These are phyloP conservation scores for Astraeus odoratus DNA, from an alignment of 768 basidiomycete genomes.

Conservation along the genomic window DNA sequence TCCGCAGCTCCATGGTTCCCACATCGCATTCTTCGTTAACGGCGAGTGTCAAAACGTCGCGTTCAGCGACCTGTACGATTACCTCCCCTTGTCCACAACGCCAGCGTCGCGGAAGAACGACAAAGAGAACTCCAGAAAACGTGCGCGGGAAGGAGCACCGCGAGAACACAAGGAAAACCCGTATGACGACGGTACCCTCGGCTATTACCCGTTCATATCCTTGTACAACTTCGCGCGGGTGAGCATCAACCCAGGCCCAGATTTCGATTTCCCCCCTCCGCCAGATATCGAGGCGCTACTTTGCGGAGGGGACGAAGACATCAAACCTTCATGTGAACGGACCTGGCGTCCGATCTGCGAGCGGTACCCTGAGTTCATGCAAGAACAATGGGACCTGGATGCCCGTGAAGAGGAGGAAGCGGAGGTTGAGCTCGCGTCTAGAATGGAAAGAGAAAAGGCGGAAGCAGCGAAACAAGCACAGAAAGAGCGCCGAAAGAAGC, in stretches of 20 bases:
- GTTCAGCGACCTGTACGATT: conserved; percentile 86
- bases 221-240: conserved; percentile 88
- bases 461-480: conserved; percentile 32
- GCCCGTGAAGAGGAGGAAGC: conserved; percentile 70
- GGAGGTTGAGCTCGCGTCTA: conserved; percentile 35
- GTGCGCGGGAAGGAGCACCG: conserved; percentile 53
- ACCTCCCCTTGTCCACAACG: conserved; percentile 68
- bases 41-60: conserved; percentile 80
- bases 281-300: conserved; percentile 67
- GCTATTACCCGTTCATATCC: conserved; percentile 94
- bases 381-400: conserved; percentile 75
- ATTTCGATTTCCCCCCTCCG: conserved; percentile 77
- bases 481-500: conserved; percentile 42
- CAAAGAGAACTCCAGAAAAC: conserved; percentile 49
- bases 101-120: conserved; percentile 51
- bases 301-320: conserved; percentile 26
- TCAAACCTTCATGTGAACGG: conserved; percentile 23
- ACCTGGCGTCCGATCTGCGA: conserved; percentile 80
- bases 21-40: conserved; percentile 87
- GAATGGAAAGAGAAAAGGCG: conserved; percentile 39
- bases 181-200: conserved; percentile 90
- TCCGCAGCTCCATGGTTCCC: conserved; percentile 62
- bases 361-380: conserved; percentile 79
- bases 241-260: conserved; percentile 81
- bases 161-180: conserved; percentile 76